phyloP scores from a whole-genome alignment of 2,329 filamentous ascomycete genomes.

The Fusarium euwallaceae region DNA sequence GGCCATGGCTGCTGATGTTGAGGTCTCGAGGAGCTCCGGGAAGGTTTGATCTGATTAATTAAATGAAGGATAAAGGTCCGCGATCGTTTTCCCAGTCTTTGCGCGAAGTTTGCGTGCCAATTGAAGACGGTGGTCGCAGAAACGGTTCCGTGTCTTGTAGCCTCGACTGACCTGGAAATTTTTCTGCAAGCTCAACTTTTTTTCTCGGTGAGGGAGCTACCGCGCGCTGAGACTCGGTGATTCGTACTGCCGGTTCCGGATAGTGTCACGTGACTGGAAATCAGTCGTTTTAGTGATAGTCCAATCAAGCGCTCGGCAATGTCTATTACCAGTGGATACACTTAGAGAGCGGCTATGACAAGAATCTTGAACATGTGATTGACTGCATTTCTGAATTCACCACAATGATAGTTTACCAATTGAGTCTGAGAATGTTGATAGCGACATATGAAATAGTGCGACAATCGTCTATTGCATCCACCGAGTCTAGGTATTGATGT shows the following conservation, averaged over 20 bases:
- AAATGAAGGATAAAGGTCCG: neutral
- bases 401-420: neutral
- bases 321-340: conserved; percentile 39
- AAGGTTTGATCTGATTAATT: conserved; percentile 11
- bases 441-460: conserved; percentile 42
- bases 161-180: conserved; percentile 50
- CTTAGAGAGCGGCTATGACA: neutral
- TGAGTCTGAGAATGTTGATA: neutral
- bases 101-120: conserved; percentile 31
- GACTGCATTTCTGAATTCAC: conserved; percentile 16
- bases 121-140: conserved; percentile 41
- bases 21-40: conserved; percentile 23
- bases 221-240: conserved; percentile 45
- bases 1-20: conserved; percentile 56
- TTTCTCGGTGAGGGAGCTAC: conserved; percentile 48
- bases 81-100: conserved; percentile 29
- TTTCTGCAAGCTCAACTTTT: conserved; percentile 49
- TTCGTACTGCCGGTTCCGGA: conserved; percentile 50
- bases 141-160: conserved; percentile 43
- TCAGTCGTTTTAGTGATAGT: neutral
- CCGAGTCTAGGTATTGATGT: conserved; percentile 58
- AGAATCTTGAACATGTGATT: conserved; percentile 10
- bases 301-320: conserved; percentile 43
- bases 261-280: conserved; percentile 20
- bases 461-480: conserved; percentile 54